Conservation (phyloP, 139 green algal genomes). For the Ulvella scutata region DNA sequence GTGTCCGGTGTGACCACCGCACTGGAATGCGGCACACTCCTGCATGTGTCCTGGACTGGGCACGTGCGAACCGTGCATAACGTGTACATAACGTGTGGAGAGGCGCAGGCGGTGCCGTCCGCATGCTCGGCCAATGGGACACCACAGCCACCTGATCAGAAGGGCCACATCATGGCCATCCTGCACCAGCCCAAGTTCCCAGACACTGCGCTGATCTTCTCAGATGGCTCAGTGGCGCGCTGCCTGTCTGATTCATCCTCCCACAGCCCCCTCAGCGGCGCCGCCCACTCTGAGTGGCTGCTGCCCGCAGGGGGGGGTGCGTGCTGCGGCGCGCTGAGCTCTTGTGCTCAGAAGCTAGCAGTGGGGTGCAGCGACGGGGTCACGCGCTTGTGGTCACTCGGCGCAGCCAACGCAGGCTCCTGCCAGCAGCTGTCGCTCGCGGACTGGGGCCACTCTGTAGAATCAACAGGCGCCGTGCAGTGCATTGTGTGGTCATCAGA, state of each 20-base stretch:
- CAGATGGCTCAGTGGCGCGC: background rate
- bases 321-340: conserved; percentile 15
- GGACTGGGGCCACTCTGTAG: conserved; percentile 45
- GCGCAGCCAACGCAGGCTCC: conserved; percentile 10
- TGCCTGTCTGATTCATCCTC: background rate
- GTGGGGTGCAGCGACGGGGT: conserved; percentile 36
- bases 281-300: background rate
- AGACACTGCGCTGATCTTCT: background rate
- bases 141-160: too few species aligned
- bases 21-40: background rate
- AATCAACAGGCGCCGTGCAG: conserved; percentile 32
- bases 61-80: background rate
- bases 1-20: background rate
- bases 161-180: background rate
- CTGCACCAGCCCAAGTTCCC: background rate
- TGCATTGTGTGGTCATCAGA: conserved; percentile 55
- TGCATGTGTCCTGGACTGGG: background rate
- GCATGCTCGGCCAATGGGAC: too few species aligned
- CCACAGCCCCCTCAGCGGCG: background rate
- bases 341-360: conserved; percentile 41
- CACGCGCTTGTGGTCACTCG: background rate
- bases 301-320: conserved; percentile 7
- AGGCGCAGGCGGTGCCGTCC: too few species aligned
- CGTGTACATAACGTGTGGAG: too few species aligned
- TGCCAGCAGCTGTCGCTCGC: conserved; percentile 39